phyloP scores from a whole-genome alignment of 352 stramenopile genomes.

The Pythium brassicae region DNA sequence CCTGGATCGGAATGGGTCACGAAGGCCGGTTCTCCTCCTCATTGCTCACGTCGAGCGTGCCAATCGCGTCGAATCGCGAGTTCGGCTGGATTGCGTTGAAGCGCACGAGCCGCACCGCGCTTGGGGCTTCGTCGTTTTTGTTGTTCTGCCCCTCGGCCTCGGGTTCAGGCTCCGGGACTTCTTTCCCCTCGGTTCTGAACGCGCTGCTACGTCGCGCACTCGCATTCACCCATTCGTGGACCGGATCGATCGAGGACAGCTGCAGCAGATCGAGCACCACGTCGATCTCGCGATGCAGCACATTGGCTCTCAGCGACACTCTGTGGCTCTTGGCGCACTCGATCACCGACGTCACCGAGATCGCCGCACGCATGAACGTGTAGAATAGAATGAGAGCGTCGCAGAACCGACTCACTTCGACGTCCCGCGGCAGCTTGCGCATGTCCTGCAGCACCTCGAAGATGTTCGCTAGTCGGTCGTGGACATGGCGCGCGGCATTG shows the following conservation, averaged over 20 bases:
- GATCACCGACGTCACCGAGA: background rate
- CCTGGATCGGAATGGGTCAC: conserved; percentile 1
- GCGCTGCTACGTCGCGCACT: background rate
- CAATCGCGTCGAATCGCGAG: background rate
- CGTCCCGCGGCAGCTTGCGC: background rate
- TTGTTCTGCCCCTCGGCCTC: background rate
- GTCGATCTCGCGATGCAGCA: conserved; percentile 1
- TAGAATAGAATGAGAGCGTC: background rate
- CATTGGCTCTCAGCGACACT: conserved; percentile 1
- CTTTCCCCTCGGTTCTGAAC: background rate
- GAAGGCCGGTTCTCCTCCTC: background rate
- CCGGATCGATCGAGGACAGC: background rate
- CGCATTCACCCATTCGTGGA: background rate
- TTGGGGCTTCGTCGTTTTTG: background rate
- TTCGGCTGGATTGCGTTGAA: background rate
- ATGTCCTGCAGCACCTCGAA: background rate
- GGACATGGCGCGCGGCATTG: background rate
- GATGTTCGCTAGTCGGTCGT: conserved; percentile 1
- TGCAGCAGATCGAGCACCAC: background rate
- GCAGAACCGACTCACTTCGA: background rate
- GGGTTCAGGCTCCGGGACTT: background rate
- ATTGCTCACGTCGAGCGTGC: background rate
- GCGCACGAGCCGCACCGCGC: background rate
- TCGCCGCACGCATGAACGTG: background rate
- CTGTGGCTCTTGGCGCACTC: background rate